Evolutionary conservation across 129 eudicot species (phyloP).

Genomic region (Rutidosis leptorrhynchoides): DNA sequence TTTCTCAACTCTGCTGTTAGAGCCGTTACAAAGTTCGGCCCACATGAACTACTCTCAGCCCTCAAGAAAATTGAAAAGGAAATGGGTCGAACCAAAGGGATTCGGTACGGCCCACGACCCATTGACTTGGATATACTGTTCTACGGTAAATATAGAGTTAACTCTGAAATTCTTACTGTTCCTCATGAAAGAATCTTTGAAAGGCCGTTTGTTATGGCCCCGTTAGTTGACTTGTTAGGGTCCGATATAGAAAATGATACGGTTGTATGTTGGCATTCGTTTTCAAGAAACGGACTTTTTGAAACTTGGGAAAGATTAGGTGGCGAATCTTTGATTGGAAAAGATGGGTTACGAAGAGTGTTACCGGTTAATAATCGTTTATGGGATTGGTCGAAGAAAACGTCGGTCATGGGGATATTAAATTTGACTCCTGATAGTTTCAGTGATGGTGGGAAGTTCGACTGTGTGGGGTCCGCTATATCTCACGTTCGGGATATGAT

Average conservation of each 20-base stretch:
- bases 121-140: conserved; percentile 84
- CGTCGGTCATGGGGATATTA: conserved; percentile 79
- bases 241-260: conserved; percentile 51
- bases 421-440: conserved; percentile 95
- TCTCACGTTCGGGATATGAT: conserved; percentile 61
- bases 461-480: conserved; percentile 57
- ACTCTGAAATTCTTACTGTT: conserved; percentile 59
- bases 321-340: conserved; percentile 79
- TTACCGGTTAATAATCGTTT: conserved; percentile 55
- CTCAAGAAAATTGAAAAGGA: conserved; percentile 83
- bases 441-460: conserved; percentile 89
- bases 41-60: conserved; percentile 58
- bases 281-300: conserved; percentile 57
- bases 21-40: conserved; percentile 73
- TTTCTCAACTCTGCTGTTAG: conserved; percentile 95
- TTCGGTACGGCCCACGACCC: conserved; percentile 94
- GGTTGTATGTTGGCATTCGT: conserved; percentile 59
- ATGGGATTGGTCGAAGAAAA: conserved; percentile 85
- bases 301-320: conserved; percentile 79
- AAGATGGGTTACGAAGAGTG: conserved; percentile 80
- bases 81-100: conserved; percentile 82
- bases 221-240: conserved; percentile 76
- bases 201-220: conserved; percentile 92
- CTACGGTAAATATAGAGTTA: conserved; percentile 58
- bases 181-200: conserved; percentile 96